phyloP scores from a whole-genome alignment of 805 yeast genomes.

The Lachancea meyersii region DNA sequence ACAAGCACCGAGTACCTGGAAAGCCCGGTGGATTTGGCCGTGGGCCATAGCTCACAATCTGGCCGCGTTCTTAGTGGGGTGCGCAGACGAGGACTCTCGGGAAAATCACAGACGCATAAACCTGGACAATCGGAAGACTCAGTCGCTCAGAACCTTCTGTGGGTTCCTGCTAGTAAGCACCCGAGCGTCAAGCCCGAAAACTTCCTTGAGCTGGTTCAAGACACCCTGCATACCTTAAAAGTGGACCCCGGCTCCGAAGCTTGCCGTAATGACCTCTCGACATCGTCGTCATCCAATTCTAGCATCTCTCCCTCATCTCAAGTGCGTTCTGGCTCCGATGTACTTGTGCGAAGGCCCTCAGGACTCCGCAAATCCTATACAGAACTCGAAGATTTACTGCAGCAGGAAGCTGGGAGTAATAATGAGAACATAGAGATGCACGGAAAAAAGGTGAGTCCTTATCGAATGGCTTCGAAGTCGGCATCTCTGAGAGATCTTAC shows the following conservation, averaged over 20 bases:
- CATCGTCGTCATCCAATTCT: conserved; percentile 7
- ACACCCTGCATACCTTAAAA: conserved; percentile 30
- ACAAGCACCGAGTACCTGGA: conserved; percentile 28
- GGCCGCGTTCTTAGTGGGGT: conserved; percentile 10
- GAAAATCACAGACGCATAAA: neutral
- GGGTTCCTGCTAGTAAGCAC: conserved; percentile 96
- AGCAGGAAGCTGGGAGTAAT: conserved; percentile 7
- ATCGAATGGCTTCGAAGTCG: conserved; percentile 6
- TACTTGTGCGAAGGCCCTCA: conserved; percentile 32
- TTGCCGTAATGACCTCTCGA: conserved; percentile 9
- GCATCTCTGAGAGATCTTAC: conserved; percentile 70
- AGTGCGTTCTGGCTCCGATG: conserved; percentile 17
- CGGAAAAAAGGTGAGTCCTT: neutral
- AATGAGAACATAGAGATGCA: conserved; percentile 25
- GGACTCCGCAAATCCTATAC: conserved; percentile 30
- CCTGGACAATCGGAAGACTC: conserved; percentile 1
- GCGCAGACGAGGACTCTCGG: conserved; percentile 17
- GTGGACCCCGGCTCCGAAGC: conserved; percentile 16
- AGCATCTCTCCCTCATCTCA: neutral
- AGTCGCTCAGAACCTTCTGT: conserved; percentile 48
- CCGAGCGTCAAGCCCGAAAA: conserved; percentile 94
- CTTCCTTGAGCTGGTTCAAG: conserved; percentile 59
- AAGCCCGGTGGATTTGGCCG: neutral
- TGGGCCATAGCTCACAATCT: neutral
- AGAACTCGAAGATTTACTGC: conserved; percentile 20